phyloP scores from a whole-genome alignment of 169 alveolate genomes.

The Plasmodium gonderi region DNA sequence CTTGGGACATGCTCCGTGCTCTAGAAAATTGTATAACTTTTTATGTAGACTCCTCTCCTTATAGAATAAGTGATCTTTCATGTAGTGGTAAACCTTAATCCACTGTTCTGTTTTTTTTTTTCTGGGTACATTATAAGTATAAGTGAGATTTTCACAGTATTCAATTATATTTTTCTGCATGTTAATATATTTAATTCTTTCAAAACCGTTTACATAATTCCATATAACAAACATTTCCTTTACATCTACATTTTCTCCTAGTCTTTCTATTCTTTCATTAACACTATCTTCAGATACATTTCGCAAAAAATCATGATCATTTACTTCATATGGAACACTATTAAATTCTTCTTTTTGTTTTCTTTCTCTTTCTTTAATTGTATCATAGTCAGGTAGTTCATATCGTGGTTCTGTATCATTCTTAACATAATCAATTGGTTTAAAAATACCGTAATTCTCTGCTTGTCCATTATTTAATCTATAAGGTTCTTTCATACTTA shows the following conservation, averaged over 20 bases:
- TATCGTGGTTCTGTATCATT: background rate
- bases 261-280: background rate
- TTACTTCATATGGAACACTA: background rate
- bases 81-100: background rate
- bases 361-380: background rate
- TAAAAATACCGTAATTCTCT: background rate
- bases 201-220: slow-evolving; percentile 22
- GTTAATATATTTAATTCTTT: background rate
- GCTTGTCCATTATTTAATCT: background rate
- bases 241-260: slow-evolving; percentile 2
- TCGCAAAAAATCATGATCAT: background rate
- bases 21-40: background rate
- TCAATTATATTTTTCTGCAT: slow-evolving; percentile 13
- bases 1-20: background rate
- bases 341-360: background rate
- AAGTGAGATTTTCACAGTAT: background rate
- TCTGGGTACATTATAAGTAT: background rate
- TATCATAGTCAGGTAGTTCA: background rate
- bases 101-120: background rate
- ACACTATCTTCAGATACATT: background rate
- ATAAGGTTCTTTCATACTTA: background rate
- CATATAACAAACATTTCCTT: slow-evolving; percentile 34
- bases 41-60: background rate
- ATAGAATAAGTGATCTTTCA: slow-evolving; percentile 8
- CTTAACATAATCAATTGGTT: background rate